Conservation (phyloP, 139 green algal species). For the Eudorina sp. region DNA sequence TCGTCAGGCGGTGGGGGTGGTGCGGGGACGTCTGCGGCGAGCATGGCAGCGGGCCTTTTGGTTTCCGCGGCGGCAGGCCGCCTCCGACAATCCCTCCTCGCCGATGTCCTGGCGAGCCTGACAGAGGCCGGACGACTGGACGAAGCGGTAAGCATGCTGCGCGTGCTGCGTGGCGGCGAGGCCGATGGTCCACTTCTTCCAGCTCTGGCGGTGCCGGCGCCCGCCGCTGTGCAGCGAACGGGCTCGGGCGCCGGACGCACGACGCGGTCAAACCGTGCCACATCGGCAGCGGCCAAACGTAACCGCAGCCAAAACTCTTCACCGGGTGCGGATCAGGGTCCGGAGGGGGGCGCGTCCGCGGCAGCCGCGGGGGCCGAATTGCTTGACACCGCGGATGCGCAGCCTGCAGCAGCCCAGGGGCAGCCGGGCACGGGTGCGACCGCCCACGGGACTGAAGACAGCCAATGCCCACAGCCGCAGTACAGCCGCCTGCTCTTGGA, state of each 20-base stretch:
- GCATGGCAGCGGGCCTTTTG: background rate
- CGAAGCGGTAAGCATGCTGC: constrained; percentile 22
- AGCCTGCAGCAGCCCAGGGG: background rate
- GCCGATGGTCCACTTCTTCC: constrained; percentile 13
- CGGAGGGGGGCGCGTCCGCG: background rate
- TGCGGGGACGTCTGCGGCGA: background rate
- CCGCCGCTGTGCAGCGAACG: background rate
- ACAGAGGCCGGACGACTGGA: background rate
- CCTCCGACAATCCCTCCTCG: background rate
- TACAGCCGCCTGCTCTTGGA: constrained; percentile 37
- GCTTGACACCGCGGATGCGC: background rate
- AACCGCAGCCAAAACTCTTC: background rate
- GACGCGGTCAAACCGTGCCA: background rate
- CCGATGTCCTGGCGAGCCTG: background rate
- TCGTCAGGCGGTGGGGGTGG: background rate
- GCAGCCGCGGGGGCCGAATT: background rate
- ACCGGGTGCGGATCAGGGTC: background rate
- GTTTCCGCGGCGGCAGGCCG: background rate
- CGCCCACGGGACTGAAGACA: background rate
- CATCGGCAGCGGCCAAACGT: background rate
- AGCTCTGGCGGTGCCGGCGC: background rate
- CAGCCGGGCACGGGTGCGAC: background rate
- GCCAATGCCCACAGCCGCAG: background rate
- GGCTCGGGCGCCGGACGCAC: background rate
- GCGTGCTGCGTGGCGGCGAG: constrained; percentile 11